Conservation (phyloP, 306 rosid species). For the Dalbergia oliveri region DNA sequence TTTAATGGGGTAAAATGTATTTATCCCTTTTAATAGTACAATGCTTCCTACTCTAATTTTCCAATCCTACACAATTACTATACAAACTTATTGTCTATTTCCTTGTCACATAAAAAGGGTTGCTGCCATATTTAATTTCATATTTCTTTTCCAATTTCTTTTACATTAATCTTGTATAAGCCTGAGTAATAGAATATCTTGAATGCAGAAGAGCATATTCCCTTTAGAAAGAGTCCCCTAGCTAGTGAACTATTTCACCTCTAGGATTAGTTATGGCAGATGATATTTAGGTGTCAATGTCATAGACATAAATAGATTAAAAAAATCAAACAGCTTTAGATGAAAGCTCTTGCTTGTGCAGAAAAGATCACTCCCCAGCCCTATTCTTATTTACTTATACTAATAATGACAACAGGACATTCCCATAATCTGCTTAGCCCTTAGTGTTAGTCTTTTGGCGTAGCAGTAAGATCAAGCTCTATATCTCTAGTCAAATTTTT, state of each 20-base stretch:
- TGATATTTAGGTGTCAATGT: not conserved
- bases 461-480: conserved; percentile 13
- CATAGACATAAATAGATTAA: not conserved
- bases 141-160: not conserved
- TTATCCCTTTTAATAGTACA: too few relatives aligned
- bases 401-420: not conserved
- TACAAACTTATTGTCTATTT: too few relatives aligned
- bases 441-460: not conserved
- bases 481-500: not conserved
- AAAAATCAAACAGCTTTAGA: not conserved
- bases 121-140: not conserved
- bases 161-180: not conserved
- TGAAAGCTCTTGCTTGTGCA: not conserved
- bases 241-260: not conserved
- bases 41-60: too few relatives aligned
- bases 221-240: not conserved
- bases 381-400: not conserved
- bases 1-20: too few relatives aligned
- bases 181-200: not conserved
- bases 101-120: not conserved
- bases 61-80: too few relatives aligned
- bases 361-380: not conserved
- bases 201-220: conserved; percentile 16
- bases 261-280: not conserved
- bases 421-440: not conserved